A percentile compares a stretch with the other conserved stretches of the same genome.
Conservation (phyloP, 352 stramenopile species). For the Phytophthora fragariaefolia region DNA sequence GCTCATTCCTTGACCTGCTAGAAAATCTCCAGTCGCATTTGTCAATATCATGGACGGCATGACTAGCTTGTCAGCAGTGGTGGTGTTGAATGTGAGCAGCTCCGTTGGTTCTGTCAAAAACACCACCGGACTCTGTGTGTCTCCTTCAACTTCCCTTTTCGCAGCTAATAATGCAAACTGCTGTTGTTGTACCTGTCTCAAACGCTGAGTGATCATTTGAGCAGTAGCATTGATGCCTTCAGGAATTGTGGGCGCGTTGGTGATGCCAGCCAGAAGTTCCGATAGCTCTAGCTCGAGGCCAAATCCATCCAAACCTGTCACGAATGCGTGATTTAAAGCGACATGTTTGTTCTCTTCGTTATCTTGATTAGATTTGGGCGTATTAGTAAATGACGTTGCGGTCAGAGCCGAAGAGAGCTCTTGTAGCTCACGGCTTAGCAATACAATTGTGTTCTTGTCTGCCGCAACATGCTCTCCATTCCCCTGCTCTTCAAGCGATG, state of each 20-base stretch:
- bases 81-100: slow-evolving; percentile 11
- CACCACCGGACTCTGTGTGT: slow-evolving; percentile 4
- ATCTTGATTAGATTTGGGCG: slow-evolving; percentile 1
- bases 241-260: slow-evolving; percentile 12
- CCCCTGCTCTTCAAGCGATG: slow-evolving; percentile 69
- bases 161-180: slow-evolving; percentile 24
- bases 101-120: slow-evolving; percentile 71
- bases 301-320: slow-evolving; percentile 43
- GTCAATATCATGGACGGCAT: not conserved
- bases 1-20: slow-evolving; percentile 43
- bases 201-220: slow-evolving; percentile 25
- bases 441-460: slow-evolving; percentile 68
- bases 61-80: slow-evolving; percentile 7
- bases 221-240: slow-evolving; percentile 27
- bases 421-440: slow-evolving; percentile 67
- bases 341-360: slow-evolving; percentile 15
- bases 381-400: not conserved
- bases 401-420: slow-evolving; percentile 42
- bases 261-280: slow-evolving; percentile 43
- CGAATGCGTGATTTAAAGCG: slow-evolving; percentile 42
- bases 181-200: slow-evolving; percentile 33
- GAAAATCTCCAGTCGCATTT: slow-evolving; percentile 41
- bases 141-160: slow-evolving; percentile 4
- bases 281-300: slow-evolving; percentile 33
- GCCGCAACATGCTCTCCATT: slow-evolving; percentile 69